Base-by-base conservation (phyloP, 1,284 basidiomycete species). In the Phlebopus sp. region DNA sequence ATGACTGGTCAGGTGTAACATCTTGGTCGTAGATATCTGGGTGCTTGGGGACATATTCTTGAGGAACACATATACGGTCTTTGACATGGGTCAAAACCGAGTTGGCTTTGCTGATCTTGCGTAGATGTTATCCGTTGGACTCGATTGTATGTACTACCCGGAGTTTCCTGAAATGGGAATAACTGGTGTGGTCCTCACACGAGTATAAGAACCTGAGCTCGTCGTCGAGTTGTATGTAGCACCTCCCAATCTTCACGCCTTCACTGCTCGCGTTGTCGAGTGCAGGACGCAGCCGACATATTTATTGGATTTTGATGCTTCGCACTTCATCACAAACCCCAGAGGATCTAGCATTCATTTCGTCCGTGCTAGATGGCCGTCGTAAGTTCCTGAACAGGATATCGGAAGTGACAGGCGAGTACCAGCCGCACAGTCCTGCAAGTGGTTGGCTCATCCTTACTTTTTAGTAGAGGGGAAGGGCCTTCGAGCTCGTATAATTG, bases 41-140 rank as follows among this genome's bases (percentile, higher is more conserved):
- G 11, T 58, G 10, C 1, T 55, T 14, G 58, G 58, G 3, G 53
- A 60, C 25, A 23, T 47, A 13, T 60, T 60, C 47, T 51, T 60
- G 18, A 19, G 14, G 3, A 25, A 41, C 0, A 51, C 54, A 8
- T 60, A 59, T 30, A 53, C 58, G 25, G 14, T 27, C 3, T 59
- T 58, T 27, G 56, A 60, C 31, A 1, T 49, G 7, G 41, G 40
- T 18, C 38, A 47, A 17, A 1, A 17, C 0, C 42, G 3, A 3
- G 58, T 59, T 19, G 57, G 58, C n/a, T 59, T 59, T 27, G 58
- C 55, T 0, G 10, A 29, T 6, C 50, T 55, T 17, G 52, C 52
- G 42, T 56, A 37, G 36, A n/a, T n/a, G n/a, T n/a, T n/a, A n/a
- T n/a, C n/a, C n/a, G n/a, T n/a, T n/a, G n/a, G n/a, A n/a, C n/a